These are phyloP conservation scores for Triticum monococcum DNA, from an alignment of 176 grass and related monocot genomes.

Conservation along the genomic window DNA sequence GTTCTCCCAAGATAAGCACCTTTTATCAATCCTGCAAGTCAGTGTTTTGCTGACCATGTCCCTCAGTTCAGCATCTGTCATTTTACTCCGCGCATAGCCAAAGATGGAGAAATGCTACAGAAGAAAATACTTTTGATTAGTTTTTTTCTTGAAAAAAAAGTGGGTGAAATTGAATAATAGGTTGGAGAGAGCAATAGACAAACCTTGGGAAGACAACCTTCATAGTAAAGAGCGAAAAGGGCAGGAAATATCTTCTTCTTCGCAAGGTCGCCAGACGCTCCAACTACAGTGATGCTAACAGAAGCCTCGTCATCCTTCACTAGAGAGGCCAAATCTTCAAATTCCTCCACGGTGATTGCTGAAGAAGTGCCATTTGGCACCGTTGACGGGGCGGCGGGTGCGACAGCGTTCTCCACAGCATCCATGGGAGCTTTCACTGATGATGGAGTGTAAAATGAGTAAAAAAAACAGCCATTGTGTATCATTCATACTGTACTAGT, in stretches of 20 bases:
- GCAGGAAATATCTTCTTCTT: constrained; percentile 99
- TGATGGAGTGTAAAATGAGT: constrained; percentile 3
- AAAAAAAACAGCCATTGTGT: background rate
- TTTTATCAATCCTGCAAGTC: constrained; percentile 94
- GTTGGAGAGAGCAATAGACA: background rate
- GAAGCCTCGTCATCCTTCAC: constrained; percentile 35
- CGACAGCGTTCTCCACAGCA: constrained; percentile 9
- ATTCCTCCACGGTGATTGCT: constrained; percentile 48
- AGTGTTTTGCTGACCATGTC: constrained; percentile 91
- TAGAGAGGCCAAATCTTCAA: constrained; percentile 28
- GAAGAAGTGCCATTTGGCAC: constrained; percentile 46
- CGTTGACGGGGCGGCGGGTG: constrained; percentile 21
- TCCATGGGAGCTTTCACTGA: constrained; percentile 36
- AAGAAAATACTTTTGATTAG: background rate
- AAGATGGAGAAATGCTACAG: constrained; percentile 98
- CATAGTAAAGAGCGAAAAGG: constrained; percentile 93
- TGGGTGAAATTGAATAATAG: background rate
- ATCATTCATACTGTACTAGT: background rate
- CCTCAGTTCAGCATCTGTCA: constrained; percentile 93
- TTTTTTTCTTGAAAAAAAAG: background rate
- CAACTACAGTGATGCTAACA: constrained; percentile 91
- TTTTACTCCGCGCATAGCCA: constrained; percentile 96
- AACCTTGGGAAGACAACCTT: constrained; percentile 91
- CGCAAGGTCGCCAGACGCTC: constrained; percentile 92
- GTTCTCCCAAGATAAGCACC: constrained; percentile 34